phyloP scores from a whole-genome alignment of 495 filamentous ascomycete species.

The Neurospora sp. region DNA sequence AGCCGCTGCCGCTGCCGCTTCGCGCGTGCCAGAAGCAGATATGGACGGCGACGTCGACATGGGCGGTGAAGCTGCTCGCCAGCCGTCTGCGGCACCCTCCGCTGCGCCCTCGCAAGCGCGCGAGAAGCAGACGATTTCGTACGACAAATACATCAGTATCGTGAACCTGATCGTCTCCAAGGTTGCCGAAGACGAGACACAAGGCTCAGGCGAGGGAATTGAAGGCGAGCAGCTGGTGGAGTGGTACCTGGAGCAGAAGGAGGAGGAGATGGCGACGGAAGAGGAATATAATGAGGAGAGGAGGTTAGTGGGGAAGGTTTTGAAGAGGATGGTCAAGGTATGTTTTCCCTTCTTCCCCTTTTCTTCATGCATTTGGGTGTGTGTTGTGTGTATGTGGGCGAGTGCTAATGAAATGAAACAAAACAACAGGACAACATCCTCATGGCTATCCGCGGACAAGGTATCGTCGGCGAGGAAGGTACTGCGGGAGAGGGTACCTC shows the following conservation, averaged over 20 bases:
- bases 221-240: constrained; percentile 75
- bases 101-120: constrained; percentile 18
- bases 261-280: constrained; percentile 67
- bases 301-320: constrained; percentile 70
- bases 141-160: constrained; percentile 89
- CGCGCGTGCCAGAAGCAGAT: constrained; percentile 5
- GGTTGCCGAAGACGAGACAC: constrained; percentile 62
- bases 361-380: too few relatives aligned
- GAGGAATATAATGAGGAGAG: constrained; percentile 74
- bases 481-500: constrained; percentile 35
- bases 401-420: too few relatives aligned
- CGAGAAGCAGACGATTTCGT: constrained; percentile 81
- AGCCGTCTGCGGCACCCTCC: constrained; percentile 17
- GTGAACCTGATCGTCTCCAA: constrained; percentile 73
- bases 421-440: constrained; percentile 83
- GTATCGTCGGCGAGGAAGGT: constrained; percentile 49
- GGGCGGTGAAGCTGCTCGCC: constrained; percentile 39
- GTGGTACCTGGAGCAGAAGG: constrained; percentile 94
- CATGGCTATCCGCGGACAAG: constrained; percentile 83
- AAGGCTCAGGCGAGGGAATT: constrained; percentile 71
- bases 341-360: too few relatives aligned
- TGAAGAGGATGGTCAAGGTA: constrained; percentile 96
- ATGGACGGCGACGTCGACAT: constrained; percentile 56
- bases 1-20: constrained; percentile 30
- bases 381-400: too few relatives aligned